A percentile compares a stretch with the other conserved stretches of the same genome.
Evolutionary conservation across 1,284 basidiomycete genomes (phyloP).

Genomic region (Pisolithus thermaeus): DNA sequence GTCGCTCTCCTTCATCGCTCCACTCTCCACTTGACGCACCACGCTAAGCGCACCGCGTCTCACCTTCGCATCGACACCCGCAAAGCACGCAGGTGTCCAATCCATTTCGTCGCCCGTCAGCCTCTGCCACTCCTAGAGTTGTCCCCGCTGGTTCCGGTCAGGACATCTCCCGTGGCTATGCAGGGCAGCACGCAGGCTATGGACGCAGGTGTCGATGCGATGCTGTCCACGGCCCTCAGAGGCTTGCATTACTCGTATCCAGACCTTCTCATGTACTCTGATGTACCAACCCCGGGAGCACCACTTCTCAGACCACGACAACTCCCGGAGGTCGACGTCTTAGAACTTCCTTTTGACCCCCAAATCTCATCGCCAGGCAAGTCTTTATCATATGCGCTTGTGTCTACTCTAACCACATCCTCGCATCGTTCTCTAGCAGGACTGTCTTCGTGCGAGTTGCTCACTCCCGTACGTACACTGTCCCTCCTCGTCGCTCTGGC

Average conservation of each 20-base stretch:
- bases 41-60: constrained; percentile 40
- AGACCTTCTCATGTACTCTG: neutral
- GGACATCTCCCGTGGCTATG: too few relatives aligned
- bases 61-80: constrained; percentile 37
- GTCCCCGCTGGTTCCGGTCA: constrained; percentile 1
- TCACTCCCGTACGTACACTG: too few relatives aligned
- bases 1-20: constrained; percentile 34
- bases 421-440: too few relatives aligned
- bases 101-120: constrained; percentile 30
- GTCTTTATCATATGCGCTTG: constrained; percentile 1
- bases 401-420: too few relatives aligned
- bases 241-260: neutral
- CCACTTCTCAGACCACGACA: constrained; percentile 20
- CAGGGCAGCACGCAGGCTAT: too few relatives aligned
- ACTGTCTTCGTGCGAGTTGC: too few relatives aligned
- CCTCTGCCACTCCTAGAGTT: constrained; percentile 42
- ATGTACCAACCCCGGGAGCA: constrained; percentile 14
- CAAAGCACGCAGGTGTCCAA: constrained; percentile 36
- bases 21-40: constrained; percentile 29
- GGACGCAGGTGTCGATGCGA: neutral
- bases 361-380: constrained; percentile 12
- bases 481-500: too few relatives aligned
- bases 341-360: constrained; percentile 7
- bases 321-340: constrained; percentile 19
- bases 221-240: neutral